phyloP scores from a whole-genome alignment of 2,329 filamentous ascomycete species.

The Scytalidium sp. region DNA sequence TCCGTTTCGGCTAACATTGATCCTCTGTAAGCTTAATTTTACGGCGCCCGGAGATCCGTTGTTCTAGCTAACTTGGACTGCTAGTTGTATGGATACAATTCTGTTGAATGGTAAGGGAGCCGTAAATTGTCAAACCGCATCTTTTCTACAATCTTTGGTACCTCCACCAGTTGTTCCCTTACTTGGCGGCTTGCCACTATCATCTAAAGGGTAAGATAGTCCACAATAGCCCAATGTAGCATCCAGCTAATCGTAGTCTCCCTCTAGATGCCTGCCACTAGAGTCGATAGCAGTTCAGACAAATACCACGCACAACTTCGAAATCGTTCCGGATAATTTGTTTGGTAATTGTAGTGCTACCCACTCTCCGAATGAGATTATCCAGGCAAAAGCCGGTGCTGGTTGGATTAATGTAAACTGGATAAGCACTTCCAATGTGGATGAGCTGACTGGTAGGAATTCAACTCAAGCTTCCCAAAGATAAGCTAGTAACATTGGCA shows the following conservation, averaged over 20 bases:
- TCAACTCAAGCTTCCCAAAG: slow-evolving; percentile 11
- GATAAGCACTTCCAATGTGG: slow-evolving; percentile 31
- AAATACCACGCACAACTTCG: slow-evolving; percentile 20
- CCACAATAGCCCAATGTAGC: too few species aligned
- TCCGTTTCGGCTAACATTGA: slow-evolving; percentile 10
- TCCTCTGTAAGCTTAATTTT: slow-evolving; percentile 5
- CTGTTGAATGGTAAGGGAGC: slow-evolving; percentile 20
- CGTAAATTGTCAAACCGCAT: slow-evolving; percentile 17
- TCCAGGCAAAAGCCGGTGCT: slow-evolving; percentile 29
- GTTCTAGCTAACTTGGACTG: neutral
- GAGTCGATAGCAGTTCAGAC: slow-evolving; percentile 15
- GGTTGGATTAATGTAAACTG: slow-evolving; percentile 36
- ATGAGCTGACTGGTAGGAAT: slow-evolving; percentile 12
- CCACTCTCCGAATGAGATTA: slow-evolving; percentile 21
- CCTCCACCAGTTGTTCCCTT: slow-evolving; percentile 5
- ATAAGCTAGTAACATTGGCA: slow-evolving; percentile 7
- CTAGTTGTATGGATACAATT: slow-evolving; percentile 15
- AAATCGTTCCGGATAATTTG: slow-evolving; percentile 18
- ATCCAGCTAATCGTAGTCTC: slow-evolving; percentile 24
- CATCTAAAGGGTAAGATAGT: slow-evolving; percentile 28
- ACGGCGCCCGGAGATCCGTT: too few species aligned
- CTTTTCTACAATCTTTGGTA: slow-evolving; percentile 9
- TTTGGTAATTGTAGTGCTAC: slow-evolving; percentile 22
- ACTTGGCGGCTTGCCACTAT: slow-evolving; percentile 10
- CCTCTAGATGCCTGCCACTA: slow-evolving; percentile 18